Base-by-base conservation (phyloP, 805 yeast species). In the Candida palmyrensis region DNA sequence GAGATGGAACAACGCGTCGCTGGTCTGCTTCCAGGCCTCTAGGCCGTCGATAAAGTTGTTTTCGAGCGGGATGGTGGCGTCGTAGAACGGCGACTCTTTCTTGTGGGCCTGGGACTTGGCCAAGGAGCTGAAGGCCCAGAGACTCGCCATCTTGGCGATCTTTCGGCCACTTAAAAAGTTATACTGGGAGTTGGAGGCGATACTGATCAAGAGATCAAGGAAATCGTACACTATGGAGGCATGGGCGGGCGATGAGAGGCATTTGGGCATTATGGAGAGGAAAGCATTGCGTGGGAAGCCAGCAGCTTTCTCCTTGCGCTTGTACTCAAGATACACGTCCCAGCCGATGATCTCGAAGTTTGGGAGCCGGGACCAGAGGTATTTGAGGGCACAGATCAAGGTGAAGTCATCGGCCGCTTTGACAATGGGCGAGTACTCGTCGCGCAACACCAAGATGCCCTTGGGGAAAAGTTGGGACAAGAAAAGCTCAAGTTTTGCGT, bases 151-250 rank as follows among this genome's bases (percentile, higher is more conserved):
- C 43, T 83, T 79, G 9, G 92, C 70, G 12, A 88, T 71, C 49
- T 85, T 86, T 30, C 88, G 69, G 1, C 92, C 94, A 48, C 84
- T 77, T 67, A 88, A 61, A 48, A 82, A 77, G 48, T 87, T 86
- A 26, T 77, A 75, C 45, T 78, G 82, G 3, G 94, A 77, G 56
- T 86, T 83, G 7, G 94, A 77, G 0, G 94, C 79, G 26, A 88
- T 59, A 8, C 87, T 71, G 8, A 86, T 83, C 27, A 89, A 59
- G 22, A 88, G 67, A 49, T 88, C 96, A 46, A 87, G 73, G 48
- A 87, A 89, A 51, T 85, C 95, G 53, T 84, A 85, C 4, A 85
- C 90, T 4, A 89, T 85, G 2, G 92, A 80, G 0, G 95, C 95
- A 58, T 87, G 96, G 4, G 90, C 81, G 2, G 92, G 86, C 0